These are phyloP conservation scores for Anthracocystis panici-leucophaei DNA, from an alignment of 1,284 basidiomycete genomes.

Conservation along the genomic window DNA sequence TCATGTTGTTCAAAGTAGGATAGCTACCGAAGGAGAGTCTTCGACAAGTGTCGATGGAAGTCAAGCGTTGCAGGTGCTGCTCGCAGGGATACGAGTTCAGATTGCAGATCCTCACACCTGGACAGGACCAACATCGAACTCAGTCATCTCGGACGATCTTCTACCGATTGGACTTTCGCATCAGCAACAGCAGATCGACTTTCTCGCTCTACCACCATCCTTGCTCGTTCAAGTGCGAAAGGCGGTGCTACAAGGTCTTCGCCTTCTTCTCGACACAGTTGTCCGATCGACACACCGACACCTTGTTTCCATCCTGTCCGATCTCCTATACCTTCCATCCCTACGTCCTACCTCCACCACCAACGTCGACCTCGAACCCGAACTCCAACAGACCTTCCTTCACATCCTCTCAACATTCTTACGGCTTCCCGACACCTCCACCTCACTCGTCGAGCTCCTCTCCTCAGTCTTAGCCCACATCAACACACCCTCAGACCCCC, in stretches of 20 bases:
- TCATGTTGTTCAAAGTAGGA: constrained; percentile 11
- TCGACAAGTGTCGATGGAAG: neutral
- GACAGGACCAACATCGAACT: neutral
- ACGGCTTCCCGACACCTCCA: neutral
- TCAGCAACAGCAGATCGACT: constrained; percentile 13
- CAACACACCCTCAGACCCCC: constrained; percentile 1
- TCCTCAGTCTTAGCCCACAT: constrained; percentile 4
- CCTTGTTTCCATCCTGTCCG: constrained; percentile 10
- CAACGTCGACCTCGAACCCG: constrained; percentile 14
- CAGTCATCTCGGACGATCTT: constrained; percentile 23
- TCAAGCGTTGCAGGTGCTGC: constrained; percentile 1
- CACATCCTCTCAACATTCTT: constrained; percentile 17
- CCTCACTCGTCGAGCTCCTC: constrained; percentile 7
- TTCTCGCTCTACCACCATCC: constrained; percentile 7
- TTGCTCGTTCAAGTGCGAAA: constrained; percentile 15
- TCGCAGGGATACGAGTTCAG: constrained; percentile 12
- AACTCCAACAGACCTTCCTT: constrained; percentile 12
- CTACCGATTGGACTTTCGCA: constrained; percentile 12
- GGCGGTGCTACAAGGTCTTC: constrained; percentile 17
- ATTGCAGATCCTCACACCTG: constrained; percentile 24
- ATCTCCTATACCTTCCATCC: constrained; percentile 1
- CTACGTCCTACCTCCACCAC: constrained; percentile 14
- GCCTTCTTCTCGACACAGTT: neutral
- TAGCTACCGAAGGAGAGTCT: neutral
- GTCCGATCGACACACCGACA: constrained; percentile 9